phyloP scores from a whole-genome alignment of 208 protist genomes.

The Trypanosomatidae sp. region DNA sequence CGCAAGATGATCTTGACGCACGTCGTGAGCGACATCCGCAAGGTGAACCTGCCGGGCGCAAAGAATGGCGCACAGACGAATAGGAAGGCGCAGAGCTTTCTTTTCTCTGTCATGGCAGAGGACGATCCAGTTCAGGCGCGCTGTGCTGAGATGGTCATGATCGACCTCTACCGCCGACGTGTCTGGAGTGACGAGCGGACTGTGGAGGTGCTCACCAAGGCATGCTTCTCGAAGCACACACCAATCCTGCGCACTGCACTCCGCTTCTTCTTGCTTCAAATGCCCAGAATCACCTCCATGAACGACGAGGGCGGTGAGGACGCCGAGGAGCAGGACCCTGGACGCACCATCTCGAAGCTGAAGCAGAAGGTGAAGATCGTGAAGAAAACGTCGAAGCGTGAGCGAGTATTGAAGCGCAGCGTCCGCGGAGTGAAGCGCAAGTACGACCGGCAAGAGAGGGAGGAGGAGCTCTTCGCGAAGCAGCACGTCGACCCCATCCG shows the following conservation, averaged over 20 bases:
- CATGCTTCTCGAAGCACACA: conserved; percentile 93
- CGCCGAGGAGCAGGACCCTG: conserved; percentile 68
- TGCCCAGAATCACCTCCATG: conserved; percentile 76
- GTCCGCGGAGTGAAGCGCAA: conserved; percentile 63
- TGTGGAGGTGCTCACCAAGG: conserved; percentile 96
- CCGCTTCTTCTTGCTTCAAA: conserved; percentile 95
- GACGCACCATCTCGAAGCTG: conserved; percentile 83
- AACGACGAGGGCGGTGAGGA: conserved; percentile 83
- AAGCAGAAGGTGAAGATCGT: conserved; percentile 93
- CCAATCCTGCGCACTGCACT: conserved; percentile 94
- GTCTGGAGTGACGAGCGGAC: conserved; percentile 94
- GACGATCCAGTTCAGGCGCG: conserved; percentile 92
- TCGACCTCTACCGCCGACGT: conserved; percentile 96
- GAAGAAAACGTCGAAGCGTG: conserved; percentile 91
- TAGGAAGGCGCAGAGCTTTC: conserved; percentile 94
- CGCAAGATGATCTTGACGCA: conserved; percentile 88
- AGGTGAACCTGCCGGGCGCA: conserved; percentile 86
- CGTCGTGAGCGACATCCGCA: conserved; percentile 96
- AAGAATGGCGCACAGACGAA: conserved; percentile 93
- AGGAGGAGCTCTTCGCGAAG: conserved; percentile 80
- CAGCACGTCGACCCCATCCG: conserved; percentile 94
- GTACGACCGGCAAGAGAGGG: conserved; percentile 85
- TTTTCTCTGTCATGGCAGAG: conserved; percentile 95
- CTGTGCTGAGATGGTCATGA: conserved; percentile 96
- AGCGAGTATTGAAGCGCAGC: conserved; percentile 85